Evolutionary conservation across 495 filamentous ascomycete genomes (phyloP).

Genomic region (Aspergillus haitiensis): DNA sequence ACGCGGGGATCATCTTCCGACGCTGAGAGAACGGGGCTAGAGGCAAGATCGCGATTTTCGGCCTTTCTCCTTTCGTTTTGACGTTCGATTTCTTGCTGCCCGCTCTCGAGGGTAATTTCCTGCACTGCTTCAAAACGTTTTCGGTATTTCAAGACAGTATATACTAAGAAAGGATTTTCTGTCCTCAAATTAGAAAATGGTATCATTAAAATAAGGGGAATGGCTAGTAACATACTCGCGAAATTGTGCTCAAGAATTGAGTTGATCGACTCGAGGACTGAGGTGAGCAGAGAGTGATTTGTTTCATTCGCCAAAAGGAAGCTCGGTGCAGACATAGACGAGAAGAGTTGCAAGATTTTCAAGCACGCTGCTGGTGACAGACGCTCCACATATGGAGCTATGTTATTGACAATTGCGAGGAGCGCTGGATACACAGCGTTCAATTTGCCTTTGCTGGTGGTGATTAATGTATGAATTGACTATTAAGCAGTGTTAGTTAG

Average conservation of each 20-base stretch:
- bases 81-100: slow-evolving; percentile 88
- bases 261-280: slow-evolving; percentile 88
- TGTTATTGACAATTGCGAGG: slow-evolving; percentile 89
- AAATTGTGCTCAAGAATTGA: slow-evolving; percentile 92
- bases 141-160: slow-evolving; percentile 72
- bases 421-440: slow-evolving; percentile 91
- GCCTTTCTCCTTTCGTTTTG: slow-evolving; percentile 75
- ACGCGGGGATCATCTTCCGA: slow-evolving; percentile 74
- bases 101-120: slow-evolving; percentile 92
- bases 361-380: slow-evolving; percentile 72
- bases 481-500: slow-evolving; percentile 38
- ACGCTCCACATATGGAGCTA: slow-evolving; percentile 77
- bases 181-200: slow-evolving; percentile 18
- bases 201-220: neutral
- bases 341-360: slow-evolving; percentile 85
- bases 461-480: slow-evolving; percentile 93
- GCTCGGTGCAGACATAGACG: slow-evolving; percentile 89
- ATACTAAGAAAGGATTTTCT: slow-evolving; percentile 86
- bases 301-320: slow-evolving; percentile 95
- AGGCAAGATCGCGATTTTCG: slow-evolving; percentile 34
- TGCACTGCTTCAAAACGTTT: slow-evolving; percentile 87
- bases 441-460: slow-evolving; percentile 85
- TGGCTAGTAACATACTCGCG: slow-evolving; percentile 54
- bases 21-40: slow-evolving; percentile 46
- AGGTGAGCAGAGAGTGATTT: slow-evolving; percentile 79